Evolutionary conservation across 2,329 filamentous ascomycete species (phyloP), one percentile per base, ranked within the genome.

Genomic region (Dactylellina parvicollis): DNA sequence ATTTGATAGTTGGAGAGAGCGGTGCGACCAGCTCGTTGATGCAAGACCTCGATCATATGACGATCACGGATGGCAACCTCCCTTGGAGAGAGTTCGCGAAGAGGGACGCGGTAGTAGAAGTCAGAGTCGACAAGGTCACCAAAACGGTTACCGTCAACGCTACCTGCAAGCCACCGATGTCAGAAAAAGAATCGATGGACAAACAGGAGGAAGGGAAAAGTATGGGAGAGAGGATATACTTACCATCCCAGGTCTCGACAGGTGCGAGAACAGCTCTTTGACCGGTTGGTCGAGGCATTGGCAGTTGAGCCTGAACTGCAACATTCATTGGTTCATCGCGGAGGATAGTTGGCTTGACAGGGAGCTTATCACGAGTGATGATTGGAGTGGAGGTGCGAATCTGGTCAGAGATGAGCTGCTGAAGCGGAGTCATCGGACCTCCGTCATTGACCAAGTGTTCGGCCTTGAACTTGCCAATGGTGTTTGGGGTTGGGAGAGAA

Each of bases 241-340:
- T 38, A 54, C 49, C 49, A 20, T 54, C 30, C 49, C 49, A 54
- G 10, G n/a, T 34, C 2, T 54, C 49, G 9, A 38, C 28, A 18
- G 49, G 28, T 9, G 49, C 28, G 18, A 54, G 30, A 12, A 54
- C 30, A 16, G 49, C 49, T 4, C n/a, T 9, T 16, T 38, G 34
- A 32, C 22, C 44, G 7, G 24, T 32, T 28, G 5, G 4, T 7
- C 5, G 5, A 7, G 18, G 18, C n/a, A 16, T 44, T 5, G 38
- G 38, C 38, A 4, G 4, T 7, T n/a, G 4, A 5, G n/a, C 30
- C 5, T 47, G 5, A 18, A 10, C 9, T 5, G 4, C 44, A 5
- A 47, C 4, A 9, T 47, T 24, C n/a, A n/a, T 26, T 20, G 10
- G 44, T 4, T 47, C 44, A 47, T 47, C 10, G 10, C 20, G 20